Evolutionary conservation across 164 flowering plant species (phyloP).

Genomic region (Vitis labrusca): DNA sequence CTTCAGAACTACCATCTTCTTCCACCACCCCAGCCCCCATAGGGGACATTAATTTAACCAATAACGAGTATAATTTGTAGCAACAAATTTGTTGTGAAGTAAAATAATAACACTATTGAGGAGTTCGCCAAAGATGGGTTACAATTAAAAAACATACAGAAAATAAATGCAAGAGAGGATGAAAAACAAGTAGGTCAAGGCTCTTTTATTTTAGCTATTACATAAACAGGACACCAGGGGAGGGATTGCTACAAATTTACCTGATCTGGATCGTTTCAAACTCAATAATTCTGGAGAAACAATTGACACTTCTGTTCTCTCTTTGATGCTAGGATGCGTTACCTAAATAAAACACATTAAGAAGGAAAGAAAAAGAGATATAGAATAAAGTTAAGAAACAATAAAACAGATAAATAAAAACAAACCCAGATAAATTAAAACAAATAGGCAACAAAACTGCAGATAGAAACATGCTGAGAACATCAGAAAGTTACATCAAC

Average conservation of each 20-base stretch:
- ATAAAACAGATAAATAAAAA: not conserved
- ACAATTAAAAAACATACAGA: no score
- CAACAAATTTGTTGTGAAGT: no score
- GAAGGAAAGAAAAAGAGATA: not conserved
- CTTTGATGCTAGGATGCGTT: constrained; percentile 12
- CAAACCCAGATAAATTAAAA: not conserved
- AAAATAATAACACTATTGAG: no score
- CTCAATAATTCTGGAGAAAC: constrained; percentile 33
- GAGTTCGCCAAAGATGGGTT: no score
- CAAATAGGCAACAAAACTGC: not conserved
- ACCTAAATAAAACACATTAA: constrained; percentile 14
- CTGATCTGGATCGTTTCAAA: constrained; percentile 52
- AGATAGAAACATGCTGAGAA: not conserved
- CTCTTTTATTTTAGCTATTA: no score
- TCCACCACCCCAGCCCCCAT: no score
- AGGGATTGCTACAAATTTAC: constrained; percentile 18
- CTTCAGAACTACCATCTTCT: no score
- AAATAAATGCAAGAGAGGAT: no score
- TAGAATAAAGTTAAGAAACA: not conserved
- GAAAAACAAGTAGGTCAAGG: no score
- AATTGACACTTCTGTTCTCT: constrained; percentile 9
- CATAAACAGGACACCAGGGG: not conserved
- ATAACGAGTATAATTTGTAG: no score
- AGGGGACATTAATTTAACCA: no score
- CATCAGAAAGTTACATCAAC: not conserved